These are phyloP conservation scores for Gamsiella multidivaricata DNA, from an alignment of 192 early-diverging fungal species.

Conservation along the genomic window DNA sequence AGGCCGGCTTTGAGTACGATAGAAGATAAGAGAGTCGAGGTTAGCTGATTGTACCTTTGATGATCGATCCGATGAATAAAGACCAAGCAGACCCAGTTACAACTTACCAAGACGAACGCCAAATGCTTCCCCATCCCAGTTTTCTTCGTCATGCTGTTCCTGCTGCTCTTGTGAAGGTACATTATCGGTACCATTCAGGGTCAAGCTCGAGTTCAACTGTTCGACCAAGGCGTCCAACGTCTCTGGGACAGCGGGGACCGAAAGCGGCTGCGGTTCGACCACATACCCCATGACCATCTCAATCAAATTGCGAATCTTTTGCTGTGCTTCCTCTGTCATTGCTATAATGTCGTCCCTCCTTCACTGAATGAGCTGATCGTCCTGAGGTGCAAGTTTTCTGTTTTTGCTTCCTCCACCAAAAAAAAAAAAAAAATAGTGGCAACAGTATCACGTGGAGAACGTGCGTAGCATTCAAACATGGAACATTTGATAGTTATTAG, in stretches of 20 bases:
- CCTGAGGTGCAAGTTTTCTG: not conserved
- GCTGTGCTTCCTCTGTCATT: conserved; percentile 47
- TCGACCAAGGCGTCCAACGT: conserved; percentile 34
- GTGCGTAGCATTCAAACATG: too few species aligned
- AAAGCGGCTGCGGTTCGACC: conserved; percentile 34
- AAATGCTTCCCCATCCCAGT: conserved; percentile 48
- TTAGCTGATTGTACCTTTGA: too few species aligned
- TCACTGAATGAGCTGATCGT: not conserved
- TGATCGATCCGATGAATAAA: too few species aligned
- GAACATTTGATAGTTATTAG: too few species aligned
- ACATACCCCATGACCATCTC: conserved; percentile 45
- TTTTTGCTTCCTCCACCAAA: not conserved
- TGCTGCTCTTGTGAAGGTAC: not conserved
- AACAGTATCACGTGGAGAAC: not conserved
- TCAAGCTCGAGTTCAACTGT: conserved; percentile 9
- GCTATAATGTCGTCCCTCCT: not conserved
- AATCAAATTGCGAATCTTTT: conserved; percentile 47
- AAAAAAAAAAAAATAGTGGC: conserved; percentile 18
- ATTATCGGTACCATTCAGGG: not conserved
- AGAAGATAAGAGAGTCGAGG: not conserved
- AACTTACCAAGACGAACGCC: conserved; percentile 41
- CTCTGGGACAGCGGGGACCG: conserved; percentile 37
- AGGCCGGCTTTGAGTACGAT: conserved; percentile 8
- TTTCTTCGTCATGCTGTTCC: conserved; percentile 19
- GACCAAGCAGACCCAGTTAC: not conserved